Percentiles rank a stretch among this genome's conserved stretches.
Evolutionary conservation across 1,284 basidiomycete genomes (phyloP).

Genomic region (Pseudozyma tsukubaensis): DNA sequence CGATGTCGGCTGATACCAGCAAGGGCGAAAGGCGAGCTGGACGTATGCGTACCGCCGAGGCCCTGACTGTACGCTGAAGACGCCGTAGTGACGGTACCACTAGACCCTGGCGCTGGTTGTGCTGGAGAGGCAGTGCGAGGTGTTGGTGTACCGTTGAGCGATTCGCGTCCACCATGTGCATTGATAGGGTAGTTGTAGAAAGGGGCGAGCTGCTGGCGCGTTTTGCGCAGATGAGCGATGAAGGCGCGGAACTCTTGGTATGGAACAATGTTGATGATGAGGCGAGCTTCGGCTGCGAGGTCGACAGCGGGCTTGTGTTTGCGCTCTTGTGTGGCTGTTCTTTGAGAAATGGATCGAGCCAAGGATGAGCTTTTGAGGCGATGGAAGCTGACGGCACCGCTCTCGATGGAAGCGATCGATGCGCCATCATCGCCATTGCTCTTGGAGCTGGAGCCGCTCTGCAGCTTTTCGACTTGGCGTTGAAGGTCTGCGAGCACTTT

Average conservation of each 20-base stretch:
- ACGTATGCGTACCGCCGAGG: constrained; percentile 13
- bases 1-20: constrained; percentile 76
- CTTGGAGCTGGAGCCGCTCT: constrained; percentile 15
- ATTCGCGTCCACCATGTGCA: constrained; percentile 16
- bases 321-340: constrained; percentile 28
- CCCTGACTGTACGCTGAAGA: constrained; percentile 45
- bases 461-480: constrained; percentile 78
- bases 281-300: constrained; percentile 34
- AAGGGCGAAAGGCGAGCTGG: constrained; percentile 50
- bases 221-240: constrained; percentile 80
- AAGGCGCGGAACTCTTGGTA: constrained; percentile 89
- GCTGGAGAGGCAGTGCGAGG: constrained; percentile 39
- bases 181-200: constrained; percentile 55
- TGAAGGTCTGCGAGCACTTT: constrained; percentile 81
- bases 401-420: constrained; percentile 32
- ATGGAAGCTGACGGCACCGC: constrained; percentile 46
- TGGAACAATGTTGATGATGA: constrained; percentile 72
- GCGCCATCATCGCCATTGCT: constrained; percentile 31
- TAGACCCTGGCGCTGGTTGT: constrained; percentile 12
- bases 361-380: constrained; percentile 43
- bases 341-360: constrained; percentile 37
- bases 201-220: constrained; percentile 72
- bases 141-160: constrained; percentile 31
- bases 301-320: constrained; percentile 28
- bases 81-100: constrained; percentile 36